Conservation (phyloP, 2,329 filamentous ascomycete genomes). For the Microascus cirrosus region DNA sequence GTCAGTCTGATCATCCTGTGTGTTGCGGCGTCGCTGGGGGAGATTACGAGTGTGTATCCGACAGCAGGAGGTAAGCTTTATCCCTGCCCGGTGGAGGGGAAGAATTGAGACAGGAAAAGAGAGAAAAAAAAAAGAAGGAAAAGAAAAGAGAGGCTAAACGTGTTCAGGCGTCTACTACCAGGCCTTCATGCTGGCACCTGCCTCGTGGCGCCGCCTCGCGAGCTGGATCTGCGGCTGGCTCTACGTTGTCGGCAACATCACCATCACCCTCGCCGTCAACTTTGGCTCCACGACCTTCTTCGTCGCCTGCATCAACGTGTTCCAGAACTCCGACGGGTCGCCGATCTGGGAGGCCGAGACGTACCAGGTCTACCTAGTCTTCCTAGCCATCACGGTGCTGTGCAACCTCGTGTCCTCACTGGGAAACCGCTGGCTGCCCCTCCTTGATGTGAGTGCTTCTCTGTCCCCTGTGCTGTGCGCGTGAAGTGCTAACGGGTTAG, state of each 20-base stretch:
- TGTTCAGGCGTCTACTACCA: conserved; percentile 57
- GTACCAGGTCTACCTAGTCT: conserved; percentile 63
- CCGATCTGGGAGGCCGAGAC: conserved; percentile 32
- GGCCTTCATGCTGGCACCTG: conserved; percentile 60
- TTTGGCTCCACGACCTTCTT: conserved; percentile 63
- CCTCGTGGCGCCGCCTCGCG: conserved; percentile 47
- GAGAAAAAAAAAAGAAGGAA: neutral
- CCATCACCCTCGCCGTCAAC: conserved; percentile 73
- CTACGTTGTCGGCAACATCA: conserved; percentile 70
- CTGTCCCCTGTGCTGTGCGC: neutral
- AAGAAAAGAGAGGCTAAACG: neutral
- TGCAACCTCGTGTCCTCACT: conserved; percentile 56
- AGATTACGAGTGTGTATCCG: conserved; percentile 66
- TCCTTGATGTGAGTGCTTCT: conserved; percentile 50
- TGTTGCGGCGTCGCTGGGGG: conserved; percentile 58
- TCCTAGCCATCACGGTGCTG: conserved; percentile 55
- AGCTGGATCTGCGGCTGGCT: conserved; percentile 68
- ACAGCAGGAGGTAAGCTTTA: conserved; percentile 52
- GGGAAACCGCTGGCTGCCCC: conserved; percentile 55
- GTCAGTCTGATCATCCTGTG: conserved; percentile 62
- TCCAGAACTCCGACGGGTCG: conserved; percentile 29
- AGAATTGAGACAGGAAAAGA: neutral
- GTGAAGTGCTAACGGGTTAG: conserved; percentile 21
- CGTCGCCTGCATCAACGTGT: conserved; percentile 44
- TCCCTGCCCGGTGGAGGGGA: neutral